Conservation (phyloP, 495 filamentous ascomycete species). For the Penicillium diatomitis region DNA sequence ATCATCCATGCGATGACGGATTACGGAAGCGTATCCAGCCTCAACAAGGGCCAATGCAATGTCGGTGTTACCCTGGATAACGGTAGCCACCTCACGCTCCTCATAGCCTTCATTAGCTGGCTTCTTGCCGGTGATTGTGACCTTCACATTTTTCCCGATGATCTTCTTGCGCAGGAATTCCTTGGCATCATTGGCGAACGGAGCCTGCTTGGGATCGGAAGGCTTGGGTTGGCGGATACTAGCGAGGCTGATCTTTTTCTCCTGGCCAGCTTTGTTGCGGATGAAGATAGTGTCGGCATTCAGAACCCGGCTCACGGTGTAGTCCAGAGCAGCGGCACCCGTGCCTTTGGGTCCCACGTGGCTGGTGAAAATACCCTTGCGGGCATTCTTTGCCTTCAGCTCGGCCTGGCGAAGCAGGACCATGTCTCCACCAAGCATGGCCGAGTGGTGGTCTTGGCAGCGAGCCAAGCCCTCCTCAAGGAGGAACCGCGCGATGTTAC, state of each 20-base stretch:
- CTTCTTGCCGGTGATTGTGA: conserved; percentile 83
- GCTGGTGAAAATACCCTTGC: conserved; percentile 67
- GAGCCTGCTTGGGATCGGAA: conserved; percentile 69
- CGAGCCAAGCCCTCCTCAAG: conserved; percentile 81
- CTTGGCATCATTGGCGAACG: conserved; percentile 87
- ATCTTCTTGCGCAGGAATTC: conserved; percentile 89
- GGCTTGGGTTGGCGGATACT: conserved; percentile 87
- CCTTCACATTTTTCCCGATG: conserved; percentile 89
- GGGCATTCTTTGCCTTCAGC: conserved; percentile 66
- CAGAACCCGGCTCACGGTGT: conserved; percentile 72
- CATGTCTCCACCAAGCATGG: conserved; percentile 81
- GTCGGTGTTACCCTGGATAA: conserved; percentile 77
- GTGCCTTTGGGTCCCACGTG: conserved; percentile 54
- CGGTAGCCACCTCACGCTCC: conserved; percentile 86
- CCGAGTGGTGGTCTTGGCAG: conserved; percentile 90
- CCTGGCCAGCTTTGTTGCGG: conserved; percentile 68
- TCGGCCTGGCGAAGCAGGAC: conserved; percentile 76
- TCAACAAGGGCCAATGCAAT: conserved; percentile 77
- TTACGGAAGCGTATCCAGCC: conserved; percentile 85
- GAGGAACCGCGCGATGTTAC: conserved; percentile 83
- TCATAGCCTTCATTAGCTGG: conserved; percentile 86
- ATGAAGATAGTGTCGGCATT: conserved; percentile 85
- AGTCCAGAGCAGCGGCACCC: conserved; percentile 56
- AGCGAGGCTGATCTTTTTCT: conserved; percentile 86
- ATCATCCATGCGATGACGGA: conserved; percentile 87